Conservation (phyloP, 2,329 filamentous ascomycete genomes). For the Paramyrothecium sp. region DNA sequence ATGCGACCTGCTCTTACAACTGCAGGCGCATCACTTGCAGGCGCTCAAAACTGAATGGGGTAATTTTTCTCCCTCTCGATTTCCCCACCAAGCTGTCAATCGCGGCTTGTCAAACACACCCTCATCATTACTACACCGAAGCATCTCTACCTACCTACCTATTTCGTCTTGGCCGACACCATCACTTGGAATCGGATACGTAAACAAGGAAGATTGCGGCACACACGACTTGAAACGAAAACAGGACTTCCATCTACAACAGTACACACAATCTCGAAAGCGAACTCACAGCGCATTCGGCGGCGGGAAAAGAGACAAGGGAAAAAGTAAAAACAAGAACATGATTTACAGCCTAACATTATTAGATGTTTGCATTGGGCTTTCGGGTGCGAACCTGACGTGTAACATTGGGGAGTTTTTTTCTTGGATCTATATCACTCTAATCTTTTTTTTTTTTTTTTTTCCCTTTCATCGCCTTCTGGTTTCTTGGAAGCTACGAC, state of each 20-base stretch:
- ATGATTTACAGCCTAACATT: background rate
- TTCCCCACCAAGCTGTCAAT: background rate
- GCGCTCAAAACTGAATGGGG: background rate
- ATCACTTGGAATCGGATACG: too few relatives aligned
- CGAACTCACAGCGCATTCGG: background rate
- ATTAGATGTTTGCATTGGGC: background rate
- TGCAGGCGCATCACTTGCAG: background rate
- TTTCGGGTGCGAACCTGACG: slow-evolving; percentile 3
- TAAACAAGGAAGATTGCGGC: too few relatives aligned
- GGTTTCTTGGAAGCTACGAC: background rate
- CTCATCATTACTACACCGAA: background rate
- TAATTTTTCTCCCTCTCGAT: background rate
- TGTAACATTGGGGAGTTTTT: background rate
- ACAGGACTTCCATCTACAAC: background rate
- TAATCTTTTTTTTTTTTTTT: background rate
- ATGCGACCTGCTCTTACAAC: too few relatives aligned
- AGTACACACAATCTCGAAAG: background rate
- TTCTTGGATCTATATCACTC: too few relatives aligned
- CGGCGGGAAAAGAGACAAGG: background rate
- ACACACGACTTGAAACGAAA: background rate
- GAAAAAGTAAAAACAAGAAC: background rate
- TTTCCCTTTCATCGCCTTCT: background rate
- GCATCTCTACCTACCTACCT: too few relatives aligned
- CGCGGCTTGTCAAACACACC: background rate
- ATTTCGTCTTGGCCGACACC: too few relatives aligned